Evolutionary conservation across 495 filamentous ascomycete genomes (phyloP), one percentile per base, ranked within the genome.

Genomic region (Penicillium cataractarum): DNA sequence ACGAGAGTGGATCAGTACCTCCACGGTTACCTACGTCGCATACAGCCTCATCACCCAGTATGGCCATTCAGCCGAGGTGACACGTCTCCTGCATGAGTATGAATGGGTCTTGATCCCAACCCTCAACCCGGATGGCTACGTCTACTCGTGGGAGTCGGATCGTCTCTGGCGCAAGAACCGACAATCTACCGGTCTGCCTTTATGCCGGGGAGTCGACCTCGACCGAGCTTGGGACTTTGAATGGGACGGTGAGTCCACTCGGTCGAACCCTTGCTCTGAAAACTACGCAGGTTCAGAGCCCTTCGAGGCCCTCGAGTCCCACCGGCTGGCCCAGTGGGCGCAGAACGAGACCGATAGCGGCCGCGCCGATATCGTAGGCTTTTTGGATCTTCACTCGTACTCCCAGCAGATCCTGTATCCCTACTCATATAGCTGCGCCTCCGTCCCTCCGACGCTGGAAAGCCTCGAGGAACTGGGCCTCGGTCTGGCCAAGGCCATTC

Each of bases 101-200:
- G 92, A 97, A 68, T 91, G 91, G 75, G 81, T 96, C n/a, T 85
- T 99, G 64, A 82, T 98, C 13, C 95, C 95, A 0, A 92, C 92
- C 0, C 74, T 96, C 42, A 99, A 99, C 65, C 92, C 93, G 0
- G 95, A 99, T 71, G 95, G 95, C 4, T 97, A 97, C 70, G 88
- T 89, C 46, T 97, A 97, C 70, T 92, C 90, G 3, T 99, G 93
- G 93, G 87, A 96, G 60, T 84, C 82, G 8, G 95, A 99, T 71
- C 89, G 95, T 7, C 78, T 99, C 0, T 99, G 95, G 95, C 90
- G 94, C 65, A 99, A 98, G 78, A 97, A 95, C 62, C 83, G 95
- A 39, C 95, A 98, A 67, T 82, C 85, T 32, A 97, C 93, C 3
- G 87, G 84, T 55, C 82, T 96, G 60, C 85, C 87, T 21, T 91